Percentiles rank a stretch among this genome's conserved stretches.
These are phyloP conservation scores for Trichoderma simmonsii DNA, from an alignment of 2,329 filamentous ascomycete species.

Conservation along the genomic window DNA sequence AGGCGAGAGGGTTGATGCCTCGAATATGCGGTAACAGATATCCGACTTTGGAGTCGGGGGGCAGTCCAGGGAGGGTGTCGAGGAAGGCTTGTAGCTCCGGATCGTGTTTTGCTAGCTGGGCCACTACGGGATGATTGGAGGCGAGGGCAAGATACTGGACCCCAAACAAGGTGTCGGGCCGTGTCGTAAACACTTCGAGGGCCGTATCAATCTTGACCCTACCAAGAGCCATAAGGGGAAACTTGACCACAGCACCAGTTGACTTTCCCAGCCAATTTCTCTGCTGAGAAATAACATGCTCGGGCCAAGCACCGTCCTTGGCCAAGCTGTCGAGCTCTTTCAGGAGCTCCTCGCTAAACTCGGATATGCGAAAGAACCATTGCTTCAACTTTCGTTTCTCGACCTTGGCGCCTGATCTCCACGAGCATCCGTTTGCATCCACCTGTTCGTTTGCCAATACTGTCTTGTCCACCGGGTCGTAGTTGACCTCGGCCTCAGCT, in stretches of 20 bases:
- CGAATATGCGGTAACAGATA: slow-evolving; percentile 62
- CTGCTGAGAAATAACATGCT: slow-evolving; percentile 79
- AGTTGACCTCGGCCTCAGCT: slow-evolving; percentile 81
- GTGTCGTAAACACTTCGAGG: slow-evolving; percentile 77
- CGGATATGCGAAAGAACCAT: slow-evolving; percentile 86
- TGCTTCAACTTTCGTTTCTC: slow-evolving; percentile 77
- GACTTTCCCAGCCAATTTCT: slow-evolving; percentile 86
- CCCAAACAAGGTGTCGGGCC: slow-evolving; percentile 82
- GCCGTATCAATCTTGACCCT: slow-evolving; percentile 39
- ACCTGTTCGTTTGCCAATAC: slow-evolving; percentile 92
- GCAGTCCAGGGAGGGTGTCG: slow-evolving; percentile 55
- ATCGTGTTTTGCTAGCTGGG: slow-evolving; percentile 57
- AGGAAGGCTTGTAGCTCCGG: slow-evolving; percentile 65
- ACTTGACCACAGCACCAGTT: slow-evolving; percentile 67
- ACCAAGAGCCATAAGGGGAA: slow-evolving; percentile 53
- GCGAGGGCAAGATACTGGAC: slow-evolving; percentile 83
- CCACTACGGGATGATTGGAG: slow-evolving; percentile 66
- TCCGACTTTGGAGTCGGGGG: slow-evolving; percentile 60
- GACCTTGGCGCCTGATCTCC: slow-evolving; percentile 82
- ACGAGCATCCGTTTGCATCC: slow-evolving; percentile 79
- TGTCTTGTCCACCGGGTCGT: slow-evolving; percentile 84
- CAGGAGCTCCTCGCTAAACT: slow-evolving; percentile 69
- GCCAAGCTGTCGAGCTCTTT: slow-evolving; percentile 66
- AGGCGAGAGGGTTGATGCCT: slow-evolving; percentile 64
- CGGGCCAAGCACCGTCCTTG: slow-evolving; percentile 69